Evolutionary conservation across 179 eudicot species (phyloP).

Genomic region (Heliamphora ciliata): DNA sequence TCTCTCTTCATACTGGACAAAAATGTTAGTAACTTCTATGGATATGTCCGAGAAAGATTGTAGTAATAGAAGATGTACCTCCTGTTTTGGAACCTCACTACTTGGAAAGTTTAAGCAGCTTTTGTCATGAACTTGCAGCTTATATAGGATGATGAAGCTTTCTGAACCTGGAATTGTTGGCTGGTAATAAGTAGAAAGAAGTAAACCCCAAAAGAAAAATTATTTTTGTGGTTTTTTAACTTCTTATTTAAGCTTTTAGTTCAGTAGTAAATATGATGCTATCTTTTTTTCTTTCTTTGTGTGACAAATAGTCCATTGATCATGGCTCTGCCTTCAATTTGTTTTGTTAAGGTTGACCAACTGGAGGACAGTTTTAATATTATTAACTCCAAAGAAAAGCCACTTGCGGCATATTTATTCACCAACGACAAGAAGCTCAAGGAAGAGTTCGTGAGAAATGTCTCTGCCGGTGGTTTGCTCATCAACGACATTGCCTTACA

Average conservation of each 20-base stretch:
- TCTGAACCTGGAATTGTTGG: neutral
- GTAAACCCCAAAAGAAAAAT: neutral
- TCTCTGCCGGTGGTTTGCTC: conserved; percentile 75
- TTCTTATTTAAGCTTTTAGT: neutral
- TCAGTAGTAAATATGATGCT: neutral
- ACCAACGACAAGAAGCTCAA: conserved; percentile 65
- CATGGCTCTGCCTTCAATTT: neutral
- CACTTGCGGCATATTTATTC: conserved; percentile 86
- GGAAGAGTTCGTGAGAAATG: conserved; percentile 42
- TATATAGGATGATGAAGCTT: neutral
- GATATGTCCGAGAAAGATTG: neutral
- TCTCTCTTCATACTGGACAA: neutral
- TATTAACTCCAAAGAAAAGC: conserved; percentile 71
- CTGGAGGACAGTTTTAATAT: conserved; percentile 53
- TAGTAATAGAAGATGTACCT: neutral
- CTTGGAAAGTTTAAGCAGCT: neutral
- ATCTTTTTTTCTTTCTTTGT: neutral
- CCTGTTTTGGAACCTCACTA: neutral
- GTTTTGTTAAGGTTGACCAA: conserved; percentile 49
- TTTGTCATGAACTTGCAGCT: neutral
- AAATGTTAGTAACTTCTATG: neutral
- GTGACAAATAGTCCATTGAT: neutral
- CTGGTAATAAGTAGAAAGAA: neutral
- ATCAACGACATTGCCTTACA: conserved; percentile 73
- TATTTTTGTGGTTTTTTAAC: neutral